A percentile compares a stretch with the other conserved stretches of the same genome.
Conservation (phyloP, 805 yeast genomes). For the Phaffomyces antillensis region DNA sequence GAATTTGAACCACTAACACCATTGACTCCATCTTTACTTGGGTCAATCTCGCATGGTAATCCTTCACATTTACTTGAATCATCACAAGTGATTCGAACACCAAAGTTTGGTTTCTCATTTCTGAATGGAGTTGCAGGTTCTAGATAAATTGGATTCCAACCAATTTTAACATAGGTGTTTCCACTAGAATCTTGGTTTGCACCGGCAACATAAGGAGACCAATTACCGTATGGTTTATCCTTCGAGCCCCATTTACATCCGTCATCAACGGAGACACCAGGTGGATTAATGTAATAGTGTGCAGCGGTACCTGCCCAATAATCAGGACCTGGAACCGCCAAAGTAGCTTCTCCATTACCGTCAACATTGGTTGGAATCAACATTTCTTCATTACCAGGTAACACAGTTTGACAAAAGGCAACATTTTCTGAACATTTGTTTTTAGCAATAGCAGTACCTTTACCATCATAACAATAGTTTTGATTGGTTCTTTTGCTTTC, state of each 20-base stretch:
- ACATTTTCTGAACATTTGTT: constrained; percentile 54
- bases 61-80: constrained; percentile 65
- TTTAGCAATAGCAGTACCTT: constrained; percentile 58
- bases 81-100: constrained; percentile 68
- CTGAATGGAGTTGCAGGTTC: constrained; percentile 51
- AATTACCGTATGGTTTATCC: constrained; percentile 69
- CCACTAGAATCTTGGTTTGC: constrained; percentile 69
- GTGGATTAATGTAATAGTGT: constrained; percentile 78
- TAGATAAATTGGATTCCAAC: constrained; percentile 84
- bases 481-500: constrained; percentile 51
- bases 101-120: constrained; percentile 53
- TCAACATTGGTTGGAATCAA: constrained; percentile 72
- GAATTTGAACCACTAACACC: constrained; percentile 34
- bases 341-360: constrained; percentile 37
- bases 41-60: constrained; percentile 77
- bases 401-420: constrained; percentile 87
- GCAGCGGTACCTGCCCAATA: constrained; percentile 87
- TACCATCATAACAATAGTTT: constrained; percentile 69
- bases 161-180: constrained; percentile 74
- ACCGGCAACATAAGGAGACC: constrained; percentile 94
- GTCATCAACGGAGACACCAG: constrained; percentile 68
- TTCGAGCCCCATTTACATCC: constrained; percentile 83
- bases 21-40: constrained; percentile 54
- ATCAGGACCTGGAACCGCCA: constrained; percentile 81
- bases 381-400: constrained; percentile 95